Conservation (phyloP, 495 filamentous ascomycete species). For the Tuber brumale region DNA sequence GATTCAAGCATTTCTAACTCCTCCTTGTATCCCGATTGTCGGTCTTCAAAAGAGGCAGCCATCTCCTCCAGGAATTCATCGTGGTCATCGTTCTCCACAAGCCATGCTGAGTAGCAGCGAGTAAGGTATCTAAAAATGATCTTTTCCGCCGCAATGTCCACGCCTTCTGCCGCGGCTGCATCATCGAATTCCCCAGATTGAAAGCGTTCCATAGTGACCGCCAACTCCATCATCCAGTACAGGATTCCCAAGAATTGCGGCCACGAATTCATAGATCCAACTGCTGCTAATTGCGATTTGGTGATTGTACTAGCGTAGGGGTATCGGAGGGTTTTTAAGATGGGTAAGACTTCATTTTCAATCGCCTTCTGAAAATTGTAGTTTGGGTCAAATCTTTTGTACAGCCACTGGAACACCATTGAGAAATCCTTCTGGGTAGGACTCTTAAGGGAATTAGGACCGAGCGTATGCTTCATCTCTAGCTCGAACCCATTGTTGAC, state of each 20-base stretch:
- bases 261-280: constrained; percentile 87
- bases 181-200: constrained; percentile 71
- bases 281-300: constrained; percentile 87
- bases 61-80: constrained; percentile 77
- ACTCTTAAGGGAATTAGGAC: constrained; percentile 76
- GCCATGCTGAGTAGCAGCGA: constrained; percentile 85
- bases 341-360: constrained; percentile 83
- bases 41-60: constrained; percentile 77
- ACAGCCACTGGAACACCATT: constrained; percentile 94
- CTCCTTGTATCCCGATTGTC: constrained; percentile 70
- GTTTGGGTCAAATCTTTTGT: constrained; percentile 85
- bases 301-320: constrained; percentile 90
- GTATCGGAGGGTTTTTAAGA: constrained; percentile 88
- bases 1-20: constrained; percentile 77
- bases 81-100: constrained; percentile 78
- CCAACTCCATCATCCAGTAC: constrained; percentile 98
- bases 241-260: constrained; percentile 84
- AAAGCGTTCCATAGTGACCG: constrained; percentile 81
- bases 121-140: constrained; percentile 91
- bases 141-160: constrained; percentile 78
- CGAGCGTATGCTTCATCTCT: constrained; percentile 87
- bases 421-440: constrained; percentile 99
- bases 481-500: constrained; percentile 89
- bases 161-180: constrained; percentile 62
- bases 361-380: constrained; percentile 72